Conservation (phyloP, 2,329 filamentous ascomycete genomes). For the Alternaria infectoria region DNA sequence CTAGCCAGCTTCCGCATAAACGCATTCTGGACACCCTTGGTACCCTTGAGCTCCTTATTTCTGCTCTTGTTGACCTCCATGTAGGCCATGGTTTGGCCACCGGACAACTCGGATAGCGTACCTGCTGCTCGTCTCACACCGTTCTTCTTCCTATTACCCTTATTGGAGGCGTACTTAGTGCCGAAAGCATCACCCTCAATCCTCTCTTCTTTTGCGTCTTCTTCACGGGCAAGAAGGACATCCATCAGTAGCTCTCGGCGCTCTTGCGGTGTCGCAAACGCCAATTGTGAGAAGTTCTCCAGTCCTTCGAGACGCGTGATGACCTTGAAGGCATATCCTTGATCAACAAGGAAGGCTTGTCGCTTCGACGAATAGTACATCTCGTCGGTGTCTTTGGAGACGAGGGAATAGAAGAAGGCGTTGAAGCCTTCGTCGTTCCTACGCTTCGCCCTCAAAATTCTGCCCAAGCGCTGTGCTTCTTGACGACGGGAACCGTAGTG, state of each 20-base stretch:
- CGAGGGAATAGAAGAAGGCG: constrained; percentile 97
- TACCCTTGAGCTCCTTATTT: constrained; percentile 54
- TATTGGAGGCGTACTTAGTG: constrained; percentile 48
- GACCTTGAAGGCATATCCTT: constrained; percentile 98
- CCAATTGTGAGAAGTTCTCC: constrained; percentile 79
- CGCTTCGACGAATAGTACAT: constrained; percentile 98
- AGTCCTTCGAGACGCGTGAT: constrained; percentile 95
- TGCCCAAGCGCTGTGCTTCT: constrained; percentile 90
- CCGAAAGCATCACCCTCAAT: constrained; percentile 72
- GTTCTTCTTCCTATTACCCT: constrained; percentile 60
- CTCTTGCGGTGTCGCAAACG: constrained; percentile 79
- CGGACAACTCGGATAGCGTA: constrained; percentile 82
- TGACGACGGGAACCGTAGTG: constrained; percentile 97
- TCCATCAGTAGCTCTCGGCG: constrained; percentile 86
- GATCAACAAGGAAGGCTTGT: constrained; percentile 95
- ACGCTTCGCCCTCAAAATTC: constrained; percentile 92
- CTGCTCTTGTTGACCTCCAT: constrained; percentile 56
- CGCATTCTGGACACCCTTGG: constrained; percentile 48
- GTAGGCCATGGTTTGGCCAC: constrained; percentile 96
- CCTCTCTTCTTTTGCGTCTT: constrained; percentile 71
- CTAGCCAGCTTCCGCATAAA: constrained; percentile 54
- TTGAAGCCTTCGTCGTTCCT: constrained; percentile 98
- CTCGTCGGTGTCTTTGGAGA: constrained; percentile 96
- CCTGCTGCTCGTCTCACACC: constrained; percentile 80
- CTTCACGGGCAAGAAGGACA: constrained; percentile 86